Evolutionary conservation across 257 asterid species (phyloP).

Genomic region (Fraxinus cuspidata): DNA sequence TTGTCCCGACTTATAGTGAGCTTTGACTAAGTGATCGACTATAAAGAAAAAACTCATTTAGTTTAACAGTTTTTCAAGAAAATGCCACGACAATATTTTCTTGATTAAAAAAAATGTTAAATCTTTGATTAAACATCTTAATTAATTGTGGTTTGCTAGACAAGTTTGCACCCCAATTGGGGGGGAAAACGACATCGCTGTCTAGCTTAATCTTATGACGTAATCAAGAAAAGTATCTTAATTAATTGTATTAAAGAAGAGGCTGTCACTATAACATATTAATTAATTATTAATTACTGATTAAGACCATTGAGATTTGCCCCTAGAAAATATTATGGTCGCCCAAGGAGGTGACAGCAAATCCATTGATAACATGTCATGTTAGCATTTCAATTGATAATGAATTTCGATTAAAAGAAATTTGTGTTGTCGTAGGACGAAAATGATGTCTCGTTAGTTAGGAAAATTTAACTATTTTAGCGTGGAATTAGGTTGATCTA

Average conservation of each 20-base stretch:
- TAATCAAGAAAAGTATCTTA: conserved; percentile 39
- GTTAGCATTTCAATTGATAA: conserved; percentile 22
- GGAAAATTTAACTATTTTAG: neutral
- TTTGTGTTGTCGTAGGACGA: neutral
- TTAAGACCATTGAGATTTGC: conserved; percentile 32
- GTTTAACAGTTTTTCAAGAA: neutral
- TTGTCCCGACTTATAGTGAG: too few relatives aligned
- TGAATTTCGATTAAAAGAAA: neutral
- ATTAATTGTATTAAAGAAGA: conserved; percentile 24
- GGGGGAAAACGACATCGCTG: conserved; percentile 40
- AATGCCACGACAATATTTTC: neutral
- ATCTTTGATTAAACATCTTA: conserved; percentile 28
- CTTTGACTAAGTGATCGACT: too few relatives aligned
- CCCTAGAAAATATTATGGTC: conserved; percentile 24
- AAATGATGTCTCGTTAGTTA: neutral
- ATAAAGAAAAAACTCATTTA: too few relatives aligned
- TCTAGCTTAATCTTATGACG: conserved; percentile 40
- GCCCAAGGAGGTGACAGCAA: conserved; percentile 34
- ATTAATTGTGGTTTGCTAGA: conserved; percentile 23
- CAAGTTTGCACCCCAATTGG: conserved; percentile 27
- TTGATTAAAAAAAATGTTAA: neutral
- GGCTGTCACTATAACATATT: conserved; percentile 13
- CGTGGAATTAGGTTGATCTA: too few relatives aligned
- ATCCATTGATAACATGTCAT: conserved; percentile 21
- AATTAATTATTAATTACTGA: conserved; percentile 22